phyloP scores from a whole-genome alignment of 176 grass and related monocot species.

The Dendrocalamus sinicus region DNA sequence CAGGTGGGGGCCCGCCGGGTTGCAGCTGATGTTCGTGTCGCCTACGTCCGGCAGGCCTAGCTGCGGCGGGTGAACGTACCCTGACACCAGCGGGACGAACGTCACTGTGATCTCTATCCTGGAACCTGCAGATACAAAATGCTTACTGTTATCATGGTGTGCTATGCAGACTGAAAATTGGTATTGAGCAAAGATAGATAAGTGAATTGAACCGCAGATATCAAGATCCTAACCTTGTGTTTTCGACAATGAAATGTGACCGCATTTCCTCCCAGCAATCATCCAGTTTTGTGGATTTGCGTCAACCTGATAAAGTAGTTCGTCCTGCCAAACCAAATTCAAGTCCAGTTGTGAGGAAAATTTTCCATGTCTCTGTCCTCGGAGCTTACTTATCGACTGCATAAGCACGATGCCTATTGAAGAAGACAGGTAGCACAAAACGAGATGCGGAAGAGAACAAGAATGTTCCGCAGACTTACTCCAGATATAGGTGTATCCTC shows the following conservation, averaged over 20 bases:
- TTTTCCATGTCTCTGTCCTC: background rate
- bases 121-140: conserved; percentile 58
- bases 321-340: conserved; percentile 60
- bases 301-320: conserved; percentile 83
- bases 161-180: background rate
- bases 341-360: conserved; percentile 15
- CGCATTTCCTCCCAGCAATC: conserved; percentile 96
- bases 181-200: background rate
- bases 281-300: conserved; percentile 96
- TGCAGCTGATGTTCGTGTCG: conserved; percentile 81
- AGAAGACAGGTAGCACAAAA: background rate
- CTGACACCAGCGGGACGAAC: conserved; percentile 83
- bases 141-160: conserved; percentile 20
- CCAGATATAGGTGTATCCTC: conserved; percentile 55
- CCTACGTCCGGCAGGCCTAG: conserved; percentile 80
- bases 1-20: conserved; percentile 85
- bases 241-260: conserved; percentile 70
- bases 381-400: background rate
- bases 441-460: conserved; percentile 2
- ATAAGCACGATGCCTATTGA: background rate
- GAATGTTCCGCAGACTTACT: conserved; percentile 58
- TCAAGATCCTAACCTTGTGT: conserved; percentile 52
- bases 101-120: conserved; percentile 95
- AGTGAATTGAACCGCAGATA: conserved; percentile 2
- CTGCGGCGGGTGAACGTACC: conserved; percentile 88